These are phyloP conservation scores for Zygosaccharomyces sapae DNA, from an alignment of 1,139 yeast species.

Conservation along the genomic window DNA sequence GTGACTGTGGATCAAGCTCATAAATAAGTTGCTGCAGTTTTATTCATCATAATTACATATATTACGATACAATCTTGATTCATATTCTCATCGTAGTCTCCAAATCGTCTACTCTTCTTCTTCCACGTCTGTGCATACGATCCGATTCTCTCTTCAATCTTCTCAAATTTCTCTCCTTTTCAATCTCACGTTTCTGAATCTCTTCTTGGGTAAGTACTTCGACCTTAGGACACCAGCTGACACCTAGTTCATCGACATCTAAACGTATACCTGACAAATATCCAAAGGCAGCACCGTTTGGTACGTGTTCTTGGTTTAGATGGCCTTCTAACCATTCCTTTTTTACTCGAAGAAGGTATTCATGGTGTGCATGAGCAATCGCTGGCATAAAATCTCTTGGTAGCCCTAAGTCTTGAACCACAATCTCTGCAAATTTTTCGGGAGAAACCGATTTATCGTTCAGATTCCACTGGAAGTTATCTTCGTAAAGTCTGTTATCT, in stretches of 20 bases:
- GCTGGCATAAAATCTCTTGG: constrained; percentile 86
- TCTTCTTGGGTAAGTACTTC: constrained; percentile 88
- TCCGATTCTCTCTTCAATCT: constrained; percentile 86
- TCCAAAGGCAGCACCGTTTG: constrained; percentile 56
- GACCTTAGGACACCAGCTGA: constrained; percentile 85
- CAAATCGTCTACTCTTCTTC: constrained; percentile 57
- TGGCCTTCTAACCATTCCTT: constrained; percentile 81
- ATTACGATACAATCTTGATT: background rate
- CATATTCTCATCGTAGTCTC: constrained; percentile 39
- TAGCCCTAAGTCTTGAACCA: constrained; percentile 81
- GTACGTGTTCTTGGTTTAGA: constrained; percentile 49
- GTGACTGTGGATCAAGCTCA: background rate
- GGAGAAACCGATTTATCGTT: constrained; percentile 54
- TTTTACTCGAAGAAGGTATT: constrained; percentile 67
- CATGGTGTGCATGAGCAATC: constrained; percentile 82
- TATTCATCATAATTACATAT: background rate
- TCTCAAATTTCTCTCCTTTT: constrained; percentile 86
- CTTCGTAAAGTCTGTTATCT: constrained; percentile 81
- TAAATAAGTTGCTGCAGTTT: background rate
- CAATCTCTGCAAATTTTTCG: constrained; percentile 73
- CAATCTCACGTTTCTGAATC: constrained; percentile 90
- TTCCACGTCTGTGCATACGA: constrained; percentile 44
- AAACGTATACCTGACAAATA: constrained; percentile 61
- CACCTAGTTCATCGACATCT: constrained; percentile 58
- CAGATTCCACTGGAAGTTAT: constrained; percentile 93